Base-by-base conservation (phyloP, 371 early-diverging fungal genomes). In the Nematocida sp. region DNA sequence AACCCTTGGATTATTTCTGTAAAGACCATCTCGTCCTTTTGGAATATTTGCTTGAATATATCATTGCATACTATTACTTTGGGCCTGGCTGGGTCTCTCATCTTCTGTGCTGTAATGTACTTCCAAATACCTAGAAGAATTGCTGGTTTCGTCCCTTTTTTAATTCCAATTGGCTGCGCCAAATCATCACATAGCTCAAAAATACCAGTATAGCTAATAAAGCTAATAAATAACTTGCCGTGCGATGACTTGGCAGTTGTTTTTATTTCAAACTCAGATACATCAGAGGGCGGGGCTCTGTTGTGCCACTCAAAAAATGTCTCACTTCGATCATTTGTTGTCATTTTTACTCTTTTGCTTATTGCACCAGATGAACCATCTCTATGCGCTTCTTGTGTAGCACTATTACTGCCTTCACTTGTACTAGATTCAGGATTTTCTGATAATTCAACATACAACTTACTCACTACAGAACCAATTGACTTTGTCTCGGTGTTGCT, bases 21-120 rank as follows among this genome's bases (percentile, higher is more conserved):
- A 54, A 78, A 78, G 7, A 42, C 40, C 6, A 78, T 67, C 46
- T 78, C 71, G 18, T 69, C 39, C 15, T 55, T n/a, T 4, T 47
- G 20, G 45, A 78, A 78, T 6, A 70, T 33, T 15, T 52, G 52
- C 44, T 78, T 45, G 42, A 78, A 78, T 9, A 78, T 33, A 27
- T 52, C 56, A 60, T 78, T 78, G 54, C 80, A 78, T 5, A 70
- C 3, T 7, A 78, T 78, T 18, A n/a, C 25, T 54, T 67, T 70
- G 20, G 18, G n/a, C n/a, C 57, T 20, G 2, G 9, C 23, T 27
- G 55, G 55, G 15, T 67, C 71, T 56, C 57, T n/a, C 80, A 78
- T 78, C 47, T 78, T 78, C 69, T 78, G 80, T 45, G 80, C 66
- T 7, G 70, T 70, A 42, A 78, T 78, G 71, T 78, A 78, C 80